These are phyloP conservation scores for Hortaea werneckii DNA, from an alignment of 2,329 filamentous ascomycete genomes.

Conservation along the genomic window DNA sequence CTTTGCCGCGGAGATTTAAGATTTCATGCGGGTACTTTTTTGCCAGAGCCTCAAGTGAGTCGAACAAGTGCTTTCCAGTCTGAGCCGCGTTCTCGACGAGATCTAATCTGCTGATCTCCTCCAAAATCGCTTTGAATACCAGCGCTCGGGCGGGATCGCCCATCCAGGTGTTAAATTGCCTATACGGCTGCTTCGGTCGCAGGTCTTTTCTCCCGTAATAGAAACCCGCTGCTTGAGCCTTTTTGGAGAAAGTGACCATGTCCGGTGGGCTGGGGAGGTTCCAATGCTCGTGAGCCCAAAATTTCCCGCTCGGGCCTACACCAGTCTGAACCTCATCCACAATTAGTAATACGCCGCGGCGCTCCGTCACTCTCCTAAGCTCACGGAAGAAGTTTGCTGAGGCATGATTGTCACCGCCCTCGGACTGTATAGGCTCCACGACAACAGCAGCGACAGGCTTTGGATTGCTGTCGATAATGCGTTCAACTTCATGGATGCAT, in stretches of 20 bases:
- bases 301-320: conserved; percentile 83
- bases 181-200: conserved; percentile 84
- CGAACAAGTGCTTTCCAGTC: conserved; percentile 70
- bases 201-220: conserved; percentile 75
- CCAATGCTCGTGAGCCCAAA: conserved; percentile 98
- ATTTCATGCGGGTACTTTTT: conserved; percentile 66
- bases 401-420: conserved; percentile 91
- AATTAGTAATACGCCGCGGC: conserved; percentile 71
- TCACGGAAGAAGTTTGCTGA: conserved; percentile 78
- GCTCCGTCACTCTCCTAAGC: conserved; percentile 67
- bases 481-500: conserved; percentile 73
- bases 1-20: conserved; percentile 74
- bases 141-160: conserved; percentile 69
- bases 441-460: conserved; percentile 71
- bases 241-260: conserved; percentile 93
- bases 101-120: conserved; percentile 65
- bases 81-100: conserved; percentile 70
- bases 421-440: conserved; percentile 85
- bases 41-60: conserved; percentile 56
- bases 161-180: conserved; percentile 98
- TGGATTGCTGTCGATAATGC: conserved; percentile 69
- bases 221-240: conserved; percentile 87
- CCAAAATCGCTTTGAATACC: conserved; percentile 75
- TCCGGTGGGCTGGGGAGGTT: conserved; percentile 67
- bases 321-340: conserved; percentile 93